Evolutionary conservation across 2,329 filamentous ascomycete genomes (phyloP), one percentile per base, ranked within the genome.

Genomic region (Stagonosporopsis cucurbitacearum): DNA sequence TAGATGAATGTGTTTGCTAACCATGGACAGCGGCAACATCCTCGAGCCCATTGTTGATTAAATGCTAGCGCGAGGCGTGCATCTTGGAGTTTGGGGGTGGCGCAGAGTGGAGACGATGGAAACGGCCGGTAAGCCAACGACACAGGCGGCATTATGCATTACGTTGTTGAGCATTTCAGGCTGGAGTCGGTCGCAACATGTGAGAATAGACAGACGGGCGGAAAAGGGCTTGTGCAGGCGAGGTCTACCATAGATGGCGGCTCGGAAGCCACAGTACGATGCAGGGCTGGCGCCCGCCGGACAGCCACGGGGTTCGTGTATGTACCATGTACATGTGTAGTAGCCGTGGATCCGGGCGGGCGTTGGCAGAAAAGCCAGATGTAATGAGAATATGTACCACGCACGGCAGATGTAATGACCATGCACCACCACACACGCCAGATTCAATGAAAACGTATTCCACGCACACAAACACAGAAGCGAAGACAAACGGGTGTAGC

Each of bases 1-100:
- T 42, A 26, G 19, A 26, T 22, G 13, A 13, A 35, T n/a, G 7
- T 17, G 35, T 25, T 19, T 49, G 58, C 65, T 72, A 57, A 74
- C 58, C 33, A 32, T 33, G 11, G 22, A 30, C 57, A 77, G 75
- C 53, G 75, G 75, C 50, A 71, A 75, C 59, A 73, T 75, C 20
- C 73, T 77, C 25, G 63, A 74, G 57, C 75, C 75, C 23, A 67
- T 69, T 45, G 65, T 69, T 56, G 66, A 69, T 52, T 69, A 63
- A 67, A 42, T 36, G 56, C 23, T 40, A 52, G 22, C 25, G 50
- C 46, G 36, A 50, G 35, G 33, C 33, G 40, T 44, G 48, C 55
- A 50, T 35, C 26, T 42, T 42, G 28, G 55, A 50, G 51, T 49
- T 50, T 43, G 32, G 45, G 44, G 40, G 32, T 35, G 40, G 19